These are phyloP conservation scores for Cadophora malorum DNA, from an alignment of 2,329 filamentous ascomycete species.

Conservation along the genomic window DNA sequence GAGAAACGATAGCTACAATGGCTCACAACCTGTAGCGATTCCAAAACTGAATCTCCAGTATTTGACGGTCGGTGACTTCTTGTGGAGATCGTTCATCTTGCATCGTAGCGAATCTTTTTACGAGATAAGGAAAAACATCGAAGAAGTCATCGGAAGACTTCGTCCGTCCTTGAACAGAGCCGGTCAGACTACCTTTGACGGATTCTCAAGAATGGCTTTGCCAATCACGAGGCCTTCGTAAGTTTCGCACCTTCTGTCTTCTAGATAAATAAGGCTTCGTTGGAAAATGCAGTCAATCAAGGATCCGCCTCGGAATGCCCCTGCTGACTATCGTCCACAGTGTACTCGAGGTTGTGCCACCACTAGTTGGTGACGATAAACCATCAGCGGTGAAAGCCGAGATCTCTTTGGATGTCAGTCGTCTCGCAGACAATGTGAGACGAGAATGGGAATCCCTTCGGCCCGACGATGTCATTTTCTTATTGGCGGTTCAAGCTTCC, in stretches of 20 bases:
- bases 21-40: slow-evolving; percentile 83
- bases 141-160: slow-evolving; percentile 79
- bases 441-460: slow-evolving; percentile 90
- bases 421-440: slow-evolving; percentile 76
- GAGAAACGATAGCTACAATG: slow-evolving; percentile 86
- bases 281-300: too few species aligned
- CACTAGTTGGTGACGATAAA: slow-evolving; percentile 80
- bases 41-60: slow-evolving; percentile 97
- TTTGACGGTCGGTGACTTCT: slow-evolving; percentile 89
- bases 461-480: slow-evolving; percentile 87
- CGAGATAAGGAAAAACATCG: slow-evolving; percentile 89
- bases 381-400: slow-evolving; percentile 89
- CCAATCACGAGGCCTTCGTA: slow-evolving; percentile 80
- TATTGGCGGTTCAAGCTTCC: slow-evolving; percentile 75
- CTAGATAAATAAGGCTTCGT: too few species aligned
- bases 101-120: slow-evolving; percentile 94
- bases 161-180: slow-evolving; percentile 69
- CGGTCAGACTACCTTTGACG: slow-evolving; percentile 76
- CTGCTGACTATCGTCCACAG: slow-evolving; percentile 43
- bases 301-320: too few species aligned
- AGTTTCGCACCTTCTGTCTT: slow-evolving; percentile 33
- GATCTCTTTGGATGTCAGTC: slow-evolving; percentile 81
- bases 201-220: slow-evolving; percentile 91
- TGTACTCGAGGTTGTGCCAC: slow-evolving; percentile 83
- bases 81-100: slow-evolving; percentile 92